Evolutionary conservation across 768 basidiomycete genomes (phyloP).

Genomic region (Russula olivacea): DNA sequence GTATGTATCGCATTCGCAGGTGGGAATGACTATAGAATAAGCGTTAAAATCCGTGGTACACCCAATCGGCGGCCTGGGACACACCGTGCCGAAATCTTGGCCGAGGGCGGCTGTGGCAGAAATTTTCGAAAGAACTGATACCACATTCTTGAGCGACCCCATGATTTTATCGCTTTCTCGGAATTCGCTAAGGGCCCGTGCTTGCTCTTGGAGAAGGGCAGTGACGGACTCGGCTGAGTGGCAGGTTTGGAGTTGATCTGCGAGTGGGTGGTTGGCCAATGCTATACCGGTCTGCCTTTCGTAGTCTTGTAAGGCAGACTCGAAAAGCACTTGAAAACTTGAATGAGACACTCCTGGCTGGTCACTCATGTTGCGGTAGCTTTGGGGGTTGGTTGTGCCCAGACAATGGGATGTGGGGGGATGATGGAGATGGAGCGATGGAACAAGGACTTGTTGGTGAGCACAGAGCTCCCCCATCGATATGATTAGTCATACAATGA

Average conservation of each 20-base stretch:
- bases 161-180: not conserved
- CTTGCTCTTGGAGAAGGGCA: not conserved
- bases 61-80: not conserved
- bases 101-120: not conserved
- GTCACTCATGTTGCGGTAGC: not conserved
- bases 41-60: slow-evolving; percentile 27
- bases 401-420: no score
- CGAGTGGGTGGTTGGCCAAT: not conserved
- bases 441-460: no score
- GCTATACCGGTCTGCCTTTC: not conserved
- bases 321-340: not conserved
- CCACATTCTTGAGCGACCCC: not conserved
- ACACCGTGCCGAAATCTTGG: not conserved
- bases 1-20: not conserved
- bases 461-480: no score
- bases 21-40: not conserved
- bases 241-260: not conserved
- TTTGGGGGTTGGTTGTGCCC: no score
- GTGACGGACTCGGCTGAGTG: not conserved
- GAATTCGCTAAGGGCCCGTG: not conserved
- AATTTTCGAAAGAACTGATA: not conserved
- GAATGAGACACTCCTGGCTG: not conserved
- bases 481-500: no score
- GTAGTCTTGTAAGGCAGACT: not conserved
- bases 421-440: no score